phyloP scores from a whole-genome alignment of 495 filamentous ascomycete genomes.

The Pyrenula massariospora region DNA sequence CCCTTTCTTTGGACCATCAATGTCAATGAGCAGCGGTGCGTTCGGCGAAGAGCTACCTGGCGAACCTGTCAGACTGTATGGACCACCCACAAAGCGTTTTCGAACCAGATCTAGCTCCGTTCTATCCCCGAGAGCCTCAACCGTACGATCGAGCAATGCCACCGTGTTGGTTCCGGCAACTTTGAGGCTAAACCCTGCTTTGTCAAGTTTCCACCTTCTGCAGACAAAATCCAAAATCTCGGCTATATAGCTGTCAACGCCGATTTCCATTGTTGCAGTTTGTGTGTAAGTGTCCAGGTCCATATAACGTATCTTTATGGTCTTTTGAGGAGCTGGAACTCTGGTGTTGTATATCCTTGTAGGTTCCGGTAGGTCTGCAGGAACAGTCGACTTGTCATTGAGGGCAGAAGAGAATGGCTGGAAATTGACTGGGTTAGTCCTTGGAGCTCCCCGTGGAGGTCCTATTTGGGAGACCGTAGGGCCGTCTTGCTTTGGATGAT shows the following conservation, averaged over 20 bases:
- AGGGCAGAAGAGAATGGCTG: conserved; percentile 39
- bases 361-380: conserved; percentile 46
- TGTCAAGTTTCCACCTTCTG: conserved; percentile 79
- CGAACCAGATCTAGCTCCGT: conserved; percentile 78
- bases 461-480: conserved; percentile 7
- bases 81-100: conserved; percentile 74
- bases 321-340: conserved; percentile 40
- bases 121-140: conserved; percentile 75
- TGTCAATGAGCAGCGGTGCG: conserved; percentile 51
- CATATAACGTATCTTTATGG: conserved; percentile 72
- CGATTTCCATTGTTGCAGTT: conserved; percentile 64
- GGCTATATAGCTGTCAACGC: conserved; percentile 87
- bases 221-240: conserved; percentile 89
- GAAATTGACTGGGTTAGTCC: conserved; percentile 47
- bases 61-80: conserved; percentile 62
- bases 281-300: conserved; percentile 54
- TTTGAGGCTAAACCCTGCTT: conserved; percentile 78
- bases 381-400: conserved; percentile 41
- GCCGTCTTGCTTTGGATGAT: conserved; percentile 18
- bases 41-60: conserved; percentile 76
- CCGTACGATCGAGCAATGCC: conserved; percentile 73
- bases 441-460: conserved; percentile 2
- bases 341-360: conserved; percentile 1
- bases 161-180: conserved; percentile 75
- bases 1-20: conserved; percentile 38